These are phyloP conservation scores for Tetradesmus obliquus DNA, from an alignment of 139 green algal genomes.

Conservation along the genomic window DNA sequence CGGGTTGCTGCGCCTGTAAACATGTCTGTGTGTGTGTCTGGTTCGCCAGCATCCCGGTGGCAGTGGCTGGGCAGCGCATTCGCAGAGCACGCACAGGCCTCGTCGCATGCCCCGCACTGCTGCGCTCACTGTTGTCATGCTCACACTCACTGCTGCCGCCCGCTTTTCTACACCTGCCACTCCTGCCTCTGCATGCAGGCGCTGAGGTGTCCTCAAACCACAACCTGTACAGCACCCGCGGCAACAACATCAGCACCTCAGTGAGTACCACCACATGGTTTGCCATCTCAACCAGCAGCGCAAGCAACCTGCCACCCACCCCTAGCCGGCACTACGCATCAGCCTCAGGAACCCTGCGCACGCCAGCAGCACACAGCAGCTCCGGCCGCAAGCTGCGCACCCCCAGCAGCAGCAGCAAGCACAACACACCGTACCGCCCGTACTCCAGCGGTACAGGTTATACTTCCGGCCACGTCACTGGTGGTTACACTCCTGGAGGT, in stretches of 20 bases:
- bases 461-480: neutral
- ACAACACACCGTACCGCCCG: neutral
- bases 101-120: too few relatives aligned
- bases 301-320: neutral
- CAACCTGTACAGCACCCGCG: neutral
- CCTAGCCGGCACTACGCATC: neutral
- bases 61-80: neutral
- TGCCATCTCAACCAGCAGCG: slow-evolving; percentile 14
- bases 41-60: neutral
- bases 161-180: too few relatives aligned
- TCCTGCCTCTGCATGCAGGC: neutral
- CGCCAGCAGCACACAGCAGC: neutral
- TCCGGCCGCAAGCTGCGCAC: neutral
- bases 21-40: neutral
- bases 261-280: slow-evolving; percentile 20
- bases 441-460: neutral
- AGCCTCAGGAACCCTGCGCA: neutral
- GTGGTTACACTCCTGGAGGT: neutral
- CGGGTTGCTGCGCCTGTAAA: neutral
- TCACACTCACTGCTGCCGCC: too few relatives aligned
- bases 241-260: neutral
- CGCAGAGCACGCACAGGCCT: too few relatives aligned
- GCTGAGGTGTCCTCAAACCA: neutral
- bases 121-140: too few relatives aligned
- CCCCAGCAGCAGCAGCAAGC: neutral